phyloP scores from a whole-genome alignment of 306 rosid species.

The Purshia tridentata region DNA sequence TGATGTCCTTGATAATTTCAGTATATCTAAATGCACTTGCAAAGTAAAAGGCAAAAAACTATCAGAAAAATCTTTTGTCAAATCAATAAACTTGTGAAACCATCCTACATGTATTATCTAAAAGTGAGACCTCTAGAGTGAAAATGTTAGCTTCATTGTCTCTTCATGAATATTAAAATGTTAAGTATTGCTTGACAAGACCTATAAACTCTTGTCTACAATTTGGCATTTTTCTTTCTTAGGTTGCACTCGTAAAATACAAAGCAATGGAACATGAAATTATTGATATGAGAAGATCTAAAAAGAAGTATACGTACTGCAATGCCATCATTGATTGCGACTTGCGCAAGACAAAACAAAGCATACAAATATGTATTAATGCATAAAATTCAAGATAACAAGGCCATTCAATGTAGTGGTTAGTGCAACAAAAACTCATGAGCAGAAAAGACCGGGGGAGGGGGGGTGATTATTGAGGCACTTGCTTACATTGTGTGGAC shows the following conservation, averaged over 20 bases:
- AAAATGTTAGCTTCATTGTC: background rate
- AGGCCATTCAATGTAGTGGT: background rate
- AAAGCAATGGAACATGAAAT: background rate
- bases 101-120: background rate
- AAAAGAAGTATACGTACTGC: background rate
- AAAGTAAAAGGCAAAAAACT: background rate
- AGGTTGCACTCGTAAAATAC: background rate
- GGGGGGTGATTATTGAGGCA: background rate
- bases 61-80: background rate
- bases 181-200: background rate
- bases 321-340: background rate
- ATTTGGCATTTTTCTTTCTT: background rate
- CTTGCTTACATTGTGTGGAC: conserved; percentile 88
- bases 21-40: background rate
- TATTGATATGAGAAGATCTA: background rate
- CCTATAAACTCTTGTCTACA: background rate
- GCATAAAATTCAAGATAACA: background rate
- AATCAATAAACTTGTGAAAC: too few relatives aligned
- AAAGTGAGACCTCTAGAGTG: background rate
- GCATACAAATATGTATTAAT: background rate
- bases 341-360: too few relatives aligned
- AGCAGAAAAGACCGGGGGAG: background rate
- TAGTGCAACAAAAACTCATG: background rate
- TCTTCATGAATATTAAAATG: background rate
- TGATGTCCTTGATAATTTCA: background rate